These are phyloP conservation scores for Ceratocystis smalleyi DNA, from an alignment of 2,329 filamentous ascomycete species.

Conservation along the genomic window DNA sequence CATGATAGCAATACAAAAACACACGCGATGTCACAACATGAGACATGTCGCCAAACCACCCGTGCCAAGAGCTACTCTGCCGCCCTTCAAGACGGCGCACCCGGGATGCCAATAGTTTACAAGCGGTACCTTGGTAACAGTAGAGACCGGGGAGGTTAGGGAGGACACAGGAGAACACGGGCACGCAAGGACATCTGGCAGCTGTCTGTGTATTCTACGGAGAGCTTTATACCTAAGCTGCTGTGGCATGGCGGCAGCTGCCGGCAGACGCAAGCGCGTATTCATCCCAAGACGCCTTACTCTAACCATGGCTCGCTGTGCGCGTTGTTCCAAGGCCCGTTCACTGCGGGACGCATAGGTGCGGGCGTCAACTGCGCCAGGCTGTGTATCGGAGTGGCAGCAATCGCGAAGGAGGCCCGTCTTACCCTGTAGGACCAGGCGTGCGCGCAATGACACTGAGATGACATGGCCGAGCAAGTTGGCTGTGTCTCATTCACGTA, in stretches of 20 bases:
- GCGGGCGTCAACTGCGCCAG: not conserved
- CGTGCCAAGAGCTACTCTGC: not conserved
- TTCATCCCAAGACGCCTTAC: not conserved
- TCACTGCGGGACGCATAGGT: not conserved
- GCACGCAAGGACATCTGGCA: no score
- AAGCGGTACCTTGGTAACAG: not conserved
- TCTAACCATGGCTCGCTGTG: not conserved
- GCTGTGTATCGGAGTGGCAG: not conserved
- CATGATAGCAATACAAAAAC: not conserved
- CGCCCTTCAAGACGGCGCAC: not conserved
- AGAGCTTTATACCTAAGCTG: no score
- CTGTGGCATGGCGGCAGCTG: no score
- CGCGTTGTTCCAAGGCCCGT: not conserved
- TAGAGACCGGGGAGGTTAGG: not conserved
- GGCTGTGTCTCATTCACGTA: not conserved
- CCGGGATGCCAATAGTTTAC: not conserved
- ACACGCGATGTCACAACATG: not conserved
- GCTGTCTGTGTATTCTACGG: no score
- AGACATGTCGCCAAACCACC: conserved; percentile 1
- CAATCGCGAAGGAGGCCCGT: not conserved
- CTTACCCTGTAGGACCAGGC: not conserved
- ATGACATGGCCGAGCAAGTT: not conserved
- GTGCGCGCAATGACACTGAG: not conserved
- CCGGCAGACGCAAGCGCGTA: not conserved
- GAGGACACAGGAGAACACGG: not conserved